Evolutionary conservation across 805 yeast species (phyloP).

Genomic region (Starmerella apis): DNA sequence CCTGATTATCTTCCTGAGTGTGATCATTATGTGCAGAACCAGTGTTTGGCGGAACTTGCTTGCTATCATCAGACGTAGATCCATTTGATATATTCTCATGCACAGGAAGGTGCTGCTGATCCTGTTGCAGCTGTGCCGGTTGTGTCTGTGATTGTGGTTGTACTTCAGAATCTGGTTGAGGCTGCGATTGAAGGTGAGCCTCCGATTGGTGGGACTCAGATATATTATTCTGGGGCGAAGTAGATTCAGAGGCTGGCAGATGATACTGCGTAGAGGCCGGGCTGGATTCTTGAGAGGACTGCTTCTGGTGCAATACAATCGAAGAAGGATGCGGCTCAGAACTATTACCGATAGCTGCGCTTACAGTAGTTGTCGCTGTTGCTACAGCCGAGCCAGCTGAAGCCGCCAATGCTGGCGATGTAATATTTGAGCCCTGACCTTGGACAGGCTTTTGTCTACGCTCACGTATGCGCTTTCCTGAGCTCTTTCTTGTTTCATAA

Average conservation of each 20-base stretch:
- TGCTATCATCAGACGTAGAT: background rate
- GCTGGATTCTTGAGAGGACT: no score
- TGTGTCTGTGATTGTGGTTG: background rate
- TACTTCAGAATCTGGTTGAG: background rate
- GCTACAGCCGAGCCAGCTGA: background rate
- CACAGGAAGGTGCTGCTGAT: background rate
- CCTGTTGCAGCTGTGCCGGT: background rate
- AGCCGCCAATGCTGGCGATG: background rate
- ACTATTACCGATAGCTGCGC: background rate
- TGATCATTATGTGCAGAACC: background rate
- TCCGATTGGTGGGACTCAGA: background rate
- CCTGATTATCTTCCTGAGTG: background rate
- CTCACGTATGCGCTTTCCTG: conserved; percentile 18
- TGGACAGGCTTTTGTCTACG: background rate
- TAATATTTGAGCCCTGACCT: background rate
- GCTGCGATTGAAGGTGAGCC: background rate
- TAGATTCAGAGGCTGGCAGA: no score
- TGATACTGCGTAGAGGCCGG: no score
- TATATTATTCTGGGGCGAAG: no score
- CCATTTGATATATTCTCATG: background rate
- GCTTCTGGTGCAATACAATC: background rate
- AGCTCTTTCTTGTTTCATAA: conserved; percentile 24
- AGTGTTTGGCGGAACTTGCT: no score
- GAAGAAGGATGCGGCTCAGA: background rate
- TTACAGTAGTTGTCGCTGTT: background rate